Conservation (phyloP, 1,284 basidiomycete species). For the Boletus semigastroideus region DNA sequence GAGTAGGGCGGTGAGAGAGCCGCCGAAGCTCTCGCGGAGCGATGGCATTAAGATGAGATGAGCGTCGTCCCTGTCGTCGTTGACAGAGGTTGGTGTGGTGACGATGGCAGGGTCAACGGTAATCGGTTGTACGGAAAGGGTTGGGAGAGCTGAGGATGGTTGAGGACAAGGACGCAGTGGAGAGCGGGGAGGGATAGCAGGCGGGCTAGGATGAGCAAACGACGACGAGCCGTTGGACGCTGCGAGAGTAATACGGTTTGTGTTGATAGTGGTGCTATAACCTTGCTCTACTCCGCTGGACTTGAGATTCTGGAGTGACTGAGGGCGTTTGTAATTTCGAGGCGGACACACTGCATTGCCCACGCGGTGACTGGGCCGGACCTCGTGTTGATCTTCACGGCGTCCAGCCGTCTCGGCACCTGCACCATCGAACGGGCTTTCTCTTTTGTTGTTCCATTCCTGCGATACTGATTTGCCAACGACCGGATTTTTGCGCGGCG, state of each 20-base stretch:
- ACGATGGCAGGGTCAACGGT: conserved; percentile 5
- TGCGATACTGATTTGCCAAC: conserved; percentile 11
- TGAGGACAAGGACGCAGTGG: conserved; percentile 26
- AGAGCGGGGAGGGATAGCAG: conserved; percentile 30
- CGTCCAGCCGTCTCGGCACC: conserved; percentile 18
- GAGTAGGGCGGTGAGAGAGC: conserved; percentile 30
- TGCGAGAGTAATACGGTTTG: conserved; percentile 5
- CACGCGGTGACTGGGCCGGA: conserved; percentile 32
- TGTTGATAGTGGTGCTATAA: conserved; percentile 16
- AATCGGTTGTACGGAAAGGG: conserved; percentile 7
- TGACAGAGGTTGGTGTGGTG: neutral
- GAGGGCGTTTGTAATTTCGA: conserved; percentile 35
- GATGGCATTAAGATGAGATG: conserved; percentile 25
- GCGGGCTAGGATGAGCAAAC: conserved; percentile 11
- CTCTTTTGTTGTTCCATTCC: neutral
- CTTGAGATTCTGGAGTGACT: conserved; percentile 30
- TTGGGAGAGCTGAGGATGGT: neutral
- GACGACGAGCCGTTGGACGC: conserved; percentile 8
- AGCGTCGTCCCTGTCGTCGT: conserved; percentile 9
- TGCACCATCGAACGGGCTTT: conserved; percentile 14
- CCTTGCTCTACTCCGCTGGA: conserved; percentile 8
- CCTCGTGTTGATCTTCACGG: conserved; percentile 28
- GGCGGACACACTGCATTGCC: conserved; percentile 26
- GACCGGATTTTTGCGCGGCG: neutral
- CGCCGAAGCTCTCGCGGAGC: conserved; percentile 30